These are phyloP conservation scores for Dictyostelium capitatum DNA, from an alignment of 78 protist genomes.

Conservation along the genomic window DNA sequence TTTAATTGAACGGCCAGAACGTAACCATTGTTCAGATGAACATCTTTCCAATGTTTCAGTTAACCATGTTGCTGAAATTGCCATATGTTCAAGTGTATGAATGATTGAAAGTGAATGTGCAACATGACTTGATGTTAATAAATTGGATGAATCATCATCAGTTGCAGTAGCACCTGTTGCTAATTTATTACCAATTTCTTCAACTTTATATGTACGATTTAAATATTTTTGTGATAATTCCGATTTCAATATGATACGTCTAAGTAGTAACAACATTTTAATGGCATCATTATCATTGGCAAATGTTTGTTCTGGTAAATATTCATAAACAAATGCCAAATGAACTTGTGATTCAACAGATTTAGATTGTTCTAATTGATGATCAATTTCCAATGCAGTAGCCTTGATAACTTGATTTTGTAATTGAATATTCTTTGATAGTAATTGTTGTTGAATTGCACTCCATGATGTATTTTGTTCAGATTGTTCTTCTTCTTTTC, in stretches of 20 bases:
- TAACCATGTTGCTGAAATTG: constrained; percentile 58
- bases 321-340: constrained; percentile 35
- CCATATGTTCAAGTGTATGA: constrained; percentile 60
- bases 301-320: constrained; percentile 66
- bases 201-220: constrained; percentile 64
- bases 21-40: constrained; percentile 36
- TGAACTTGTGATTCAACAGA: constrained; percentile 52
- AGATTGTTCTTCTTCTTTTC: constrained; percentile 60
- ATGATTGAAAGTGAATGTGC: constrained; percentile 54
- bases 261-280: constrained; percentile 14
- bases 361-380: constrained; percentile 50
- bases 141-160: not conserved
- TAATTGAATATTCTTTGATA: constrained; percentile 48
- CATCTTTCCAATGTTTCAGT: constrained; percentile 53
- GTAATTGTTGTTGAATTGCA: constrained; percentile 48
- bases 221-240: constrained; percentile 49
- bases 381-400: constrained; percentile 67
- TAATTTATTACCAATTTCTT: constrained; percentile 21
- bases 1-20: constrained; percentile 54
- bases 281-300: constrained; percentile 51
- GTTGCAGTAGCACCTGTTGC: too few species aligned
- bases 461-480: constrained; percentile 48
- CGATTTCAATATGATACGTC: constrained; percentile 42
- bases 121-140: constrained; percentile 29
- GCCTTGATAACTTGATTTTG: constrained; percentile 74